A percentile compares a stretch with the other conserved stretches of the same genome.
Conservation (phyloP, 2,329 filamentous ascomycete genomes). For the Macroventuria anomochaeta region DNA sequence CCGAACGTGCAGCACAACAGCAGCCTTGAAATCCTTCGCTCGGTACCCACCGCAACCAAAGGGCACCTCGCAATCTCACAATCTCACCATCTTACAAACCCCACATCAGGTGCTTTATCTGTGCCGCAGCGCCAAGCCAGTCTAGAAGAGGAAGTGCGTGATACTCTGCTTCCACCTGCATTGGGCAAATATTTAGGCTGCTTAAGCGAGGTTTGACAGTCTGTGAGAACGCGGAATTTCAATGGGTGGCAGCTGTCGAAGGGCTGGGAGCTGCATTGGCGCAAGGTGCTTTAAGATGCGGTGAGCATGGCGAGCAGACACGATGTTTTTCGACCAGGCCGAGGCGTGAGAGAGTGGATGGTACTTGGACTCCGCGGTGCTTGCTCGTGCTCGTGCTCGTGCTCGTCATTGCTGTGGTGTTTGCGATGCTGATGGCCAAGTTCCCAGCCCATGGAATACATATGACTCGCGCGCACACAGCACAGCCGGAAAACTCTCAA, state of each 20-base stretch:
- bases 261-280: too few species aligned
- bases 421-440: neutral
- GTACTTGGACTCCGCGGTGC: too few species aligned
- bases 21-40: constrained; percentile 19
- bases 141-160: constrained; percentile 26
- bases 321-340: too few species aligned
- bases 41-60: neutral
- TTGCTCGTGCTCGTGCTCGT: too few species aligned
- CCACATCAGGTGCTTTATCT: neutral
- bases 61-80: constrained; percentile 12
- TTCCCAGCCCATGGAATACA: neutral
- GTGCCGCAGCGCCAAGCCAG: constrained; percentile 22
- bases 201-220: neutral
- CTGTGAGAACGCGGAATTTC: neutral
- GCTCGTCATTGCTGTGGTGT: neutral
- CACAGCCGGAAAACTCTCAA: too few species aligned
- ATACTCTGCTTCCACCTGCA: constrained; percentile 5
- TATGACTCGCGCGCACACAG: neutral
- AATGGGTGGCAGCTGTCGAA: too few species aligned
- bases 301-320: neutral
- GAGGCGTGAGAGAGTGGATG: too few species aligned
- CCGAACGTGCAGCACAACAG: neutral
- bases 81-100: neutral
- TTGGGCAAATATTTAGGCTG: neutral
- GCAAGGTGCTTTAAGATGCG: too few species aligned